Evolutionary conservation across 2,329 filamentous ascomycete species (phyloP).

Genomic region (Fusarium decemcellulare): DNA sequence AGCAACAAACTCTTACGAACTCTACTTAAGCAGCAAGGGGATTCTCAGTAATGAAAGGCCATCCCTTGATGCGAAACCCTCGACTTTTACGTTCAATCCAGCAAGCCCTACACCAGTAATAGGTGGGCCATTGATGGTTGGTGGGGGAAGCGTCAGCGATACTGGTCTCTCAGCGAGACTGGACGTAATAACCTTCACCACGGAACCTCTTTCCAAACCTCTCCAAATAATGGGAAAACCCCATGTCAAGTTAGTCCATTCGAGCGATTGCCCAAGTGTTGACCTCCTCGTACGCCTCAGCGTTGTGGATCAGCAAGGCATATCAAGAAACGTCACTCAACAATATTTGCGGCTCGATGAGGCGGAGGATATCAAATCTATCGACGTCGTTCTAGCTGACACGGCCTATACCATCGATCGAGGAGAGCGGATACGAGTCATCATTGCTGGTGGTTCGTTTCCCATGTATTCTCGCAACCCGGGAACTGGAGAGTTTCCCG

Average conservation of each 20-base stretch:
- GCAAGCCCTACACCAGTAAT: neutral
- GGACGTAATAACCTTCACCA: neutral
- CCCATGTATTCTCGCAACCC: neutral
- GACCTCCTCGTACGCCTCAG: neutral
- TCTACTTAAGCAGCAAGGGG: neutral
- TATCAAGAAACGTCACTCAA: neutral
- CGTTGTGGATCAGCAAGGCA: neutral
- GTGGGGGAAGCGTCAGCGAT: neutral
- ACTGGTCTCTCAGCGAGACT: neutral
- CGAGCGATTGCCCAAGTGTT: neutral
- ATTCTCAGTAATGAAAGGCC: neutral
- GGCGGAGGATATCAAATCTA: neutral
- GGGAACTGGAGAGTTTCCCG: neutral
- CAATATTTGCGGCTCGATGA: neutral
- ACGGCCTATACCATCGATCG: neutral
- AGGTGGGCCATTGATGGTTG: neutral
- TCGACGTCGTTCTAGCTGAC: neutral
- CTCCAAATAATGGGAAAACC: neutral
- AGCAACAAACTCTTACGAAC: neutral
- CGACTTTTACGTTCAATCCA: neutral
- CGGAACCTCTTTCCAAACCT: neutral
- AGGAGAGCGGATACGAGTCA: neutral
- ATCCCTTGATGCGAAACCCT: neutral
- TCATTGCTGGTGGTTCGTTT: neutral
- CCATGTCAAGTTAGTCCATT: neutral